Base-by-base conservation (phyloP, 1,284 basidiomycete species). In the Ustilago bromivora region DNA sequence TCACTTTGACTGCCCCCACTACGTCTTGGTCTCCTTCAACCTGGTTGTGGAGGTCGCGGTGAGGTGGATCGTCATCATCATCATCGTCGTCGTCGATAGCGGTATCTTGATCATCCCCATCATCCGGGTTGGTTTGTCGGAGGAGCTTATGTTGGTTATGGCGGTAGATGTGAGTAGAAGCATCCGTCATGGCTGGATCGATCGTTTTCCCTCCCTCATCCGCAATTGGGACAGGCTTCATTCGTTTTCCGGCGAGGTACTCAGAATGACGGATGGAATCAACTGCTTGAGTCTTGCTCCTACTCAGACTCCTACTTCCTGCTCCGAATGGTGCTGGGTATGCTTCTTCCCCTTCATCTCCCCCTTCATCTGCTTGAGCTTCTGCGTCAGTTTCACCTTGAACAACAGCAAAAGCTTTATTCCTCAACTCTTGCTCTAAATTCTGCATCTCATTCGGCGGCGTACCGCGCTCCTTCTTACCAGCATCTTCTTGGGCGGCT, bases 241-340 rank as follows among this genome's bases (percentile, higher is more conserved):
- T 59, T 28, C 61, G 52, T n/a, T 66, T 70, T 1, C 72, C 72
- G 17, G 40, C 72, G 1, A 75, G 67, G 41, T 64, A 75, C 47
- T 75, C 67, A 8, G 72, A 66, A 23, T 75, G 72, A 34, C 52
- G 67, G 40, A 63, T 70, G 5, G 64, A 64, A 3, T 62, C 72
- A 19, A 75, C 72, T 3, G 67, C 59, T 11, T 61, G 55, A 3
- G 72, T 75, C 38, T 75, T 70, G 60, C 63, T 66, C 49, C 47
- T 66, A 9, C 41, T 17, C 28, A 57, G 6, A 8, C 31, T 35
- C 13, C 46, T 38, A 9, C 61, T 32, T 12, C 47, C 66, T 3
- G 57, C 36, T 10, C 78, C 80, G 19, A 81, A 81, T 5, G 80
- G 80, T 17, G 71, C 70, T 3, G 80, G 80, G 43, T 79, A 81